Conservation (phyloP, 768 basidiomycete species). For the Phaffia australis region DNA sequence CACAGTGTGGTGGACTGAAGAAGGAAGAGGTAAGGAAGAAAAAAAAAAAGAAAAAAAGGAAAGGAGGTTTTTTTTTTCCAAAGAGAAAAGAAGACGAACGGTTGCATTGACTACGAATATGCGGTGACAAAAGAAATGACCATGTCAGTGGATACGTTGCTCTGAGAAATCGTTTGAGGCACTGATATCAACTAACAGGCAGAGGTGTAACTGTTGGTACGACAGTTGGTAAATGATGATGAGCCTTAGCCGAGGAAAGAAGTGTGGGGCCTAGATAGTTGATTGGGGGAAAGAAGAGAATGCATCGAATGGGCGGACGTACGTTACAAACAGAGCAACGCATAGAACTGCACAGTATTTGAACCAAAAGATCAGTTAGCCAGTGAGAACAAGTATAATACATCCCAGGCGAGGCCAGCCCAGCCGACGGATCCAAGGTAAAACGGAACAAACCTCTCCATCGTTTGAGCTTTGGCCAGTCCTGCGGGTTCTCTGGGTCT, state of each 20-base stretch:
- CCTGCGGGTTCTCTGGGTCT: constrained; percentile 29
- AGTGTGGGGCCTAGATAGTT: too few species aligned
- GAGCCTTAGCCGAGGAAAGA: too few species aligned
- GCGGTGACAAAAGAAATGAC: neutral
- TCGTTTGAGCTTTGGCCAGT: constrained; percentile 26
- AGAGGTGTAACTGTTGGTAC: constrained; percentile 2
- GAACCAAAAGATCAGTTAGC: neutral
- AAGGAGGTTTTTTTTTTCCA: too few species aligned
- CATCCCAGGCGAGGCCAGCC: neutral
- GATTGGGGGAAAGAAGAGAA: too few species aligned
- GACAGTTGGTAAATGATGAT: too few species aligned
- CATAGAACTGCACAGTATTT: constrained; percentile 18
- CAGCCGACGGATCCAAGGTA: too few species aligned
- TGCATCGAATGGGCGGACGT: too few species aligned
- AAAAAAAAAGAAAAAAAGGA: too few species aligned
- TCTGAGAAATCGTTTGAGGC: neutral
- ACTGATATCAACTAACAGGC: constrained; percentile 21
- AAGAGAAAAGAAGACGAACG: neutral
- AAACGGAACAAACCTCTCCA: constrained; percentile 24
- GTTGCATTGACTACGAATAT: constrained; percentile 24
- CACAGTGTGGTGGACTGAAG: too few species aligned
- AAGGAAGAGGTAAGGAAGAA: too few species aligned
- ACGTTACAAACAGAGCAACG: constrained; percentile 28
- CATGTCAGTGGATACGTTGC: neutral
- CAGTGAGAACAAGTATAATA: too few species aligned